Base-by-base conservation (phyloP, 306 rosid species). In the Glycyrrhiza uralensis region DNA sequence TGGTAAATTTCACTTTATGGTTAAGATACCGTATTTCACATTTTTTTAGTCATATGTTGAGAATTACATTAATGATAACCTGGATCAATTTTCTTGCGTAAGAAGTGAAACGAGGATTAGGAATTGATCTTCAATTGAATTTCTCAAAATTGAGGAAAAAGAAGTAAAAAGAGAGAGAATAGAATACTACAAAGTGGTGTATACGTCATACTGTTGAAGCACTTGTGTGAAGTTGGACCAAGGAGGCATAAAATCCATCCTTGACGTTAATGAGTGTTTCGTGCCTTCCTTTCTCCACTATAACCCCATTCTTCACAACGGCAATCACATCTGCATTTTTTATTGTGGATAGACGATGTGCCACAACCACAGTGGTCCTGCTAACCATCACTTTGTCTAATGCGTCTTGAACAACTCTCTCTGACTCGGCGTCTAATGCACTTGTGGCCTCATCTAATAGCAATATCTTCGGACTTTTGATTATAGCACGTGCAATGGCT, bases 351-450 rank as follows among this genome's bases (percentile, higher is more conserved):
- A 92, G 66, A 17, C 91, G 84, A 78, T 92, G 98, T 7, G 98
- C 98, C 28, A 90, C 92, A 10, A 92, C 91, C 51, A 90, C 87
- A 0, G 98, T 90, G 24, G 96, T 92, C 36, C 96, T 74, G 69
- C 78, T 85, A 12, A 92, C 85, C 92, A 92, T 86, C 10, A 92
- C 96, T 70, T 45, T 81, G 59, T 92, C 96, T 9, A 92, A 72
- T 69, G 98, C 98, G 46, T 90, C 96, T 80, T 92, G 98, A 46
- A 92, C 98, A 6, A 92, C 90, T 67, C 88, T 88, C 71, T 92
- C 98, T 24, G 95, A 92, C 30, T 92, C 96, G 0, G 92, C 95
- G 12, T 92, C 98, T 9, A 92, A 72, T 5, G 98, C 98, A 75
- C 98, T 92, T 0, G 96, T 90, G 7, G 98, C 96, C 71, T 92